Base-by-base conservation (phyloP, 768 basidiomycete genomes). In the Gymnopilus junonius region DNA sequence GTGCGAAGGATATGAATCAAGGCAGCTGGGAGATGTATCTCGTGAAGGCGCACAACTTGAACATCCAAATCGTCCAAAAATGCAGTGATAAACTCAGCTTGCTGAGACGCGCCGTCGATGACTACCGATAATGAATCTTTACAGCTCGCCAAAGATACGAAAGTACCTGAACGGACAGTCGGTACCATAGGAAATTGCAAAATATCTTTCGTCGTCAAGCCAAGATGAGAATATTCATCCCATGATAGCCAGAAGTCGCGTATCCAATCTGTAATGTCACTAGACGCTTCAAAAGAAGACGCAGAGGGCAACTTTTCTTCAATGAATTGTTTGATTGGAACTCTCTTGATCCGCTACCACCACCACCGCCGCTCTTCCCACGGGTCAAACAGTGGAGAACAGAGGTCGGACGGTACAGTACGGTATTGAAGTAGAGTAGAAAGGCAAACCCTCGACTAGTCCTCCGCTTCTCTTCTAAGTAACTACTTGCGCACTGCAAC, bases 171-270 rank as follows among this genome's bases (percentile, higher is more conserved):
- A 4, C 32, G 62, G 31, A 61, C 65, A 3, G 77, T 78, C 10
- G 74, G 76, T 0, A 82, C 76, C 14, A 82, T 66, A 1, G 78
- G 77, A 58, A 76, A 78, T 8, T 55, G 45, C 2, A 60, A 55
- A 11, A 77, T 70, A 4, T 73, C 67, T 1, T 56, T 31, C 7
- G 29, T 8, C 0, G 12, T 31, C 6, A 70, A 62, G 14, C 58
- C 70, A 27, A 65, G 56, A 4, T 8, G 23, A 11, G 17, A 25
- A 46, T 73, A 73, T 50, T 67, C 69, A 1, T 51, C 51, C 69
- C 70, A 70, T 42, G 61, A 39, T 35, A 63, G 59, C 81, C 81
- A 82, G 58, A 81, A 80, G 0, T 58, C 64, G 8, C 35, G 23
- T 8, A 78, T 73, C 78, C 78, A 79, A 0, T 66, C 55, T 4